These are phyloP conservation scores for Clitopilus hobsonii DNA, from an alignment of 768 basidiomycete species.

Conservation along the genomic window DNA sequence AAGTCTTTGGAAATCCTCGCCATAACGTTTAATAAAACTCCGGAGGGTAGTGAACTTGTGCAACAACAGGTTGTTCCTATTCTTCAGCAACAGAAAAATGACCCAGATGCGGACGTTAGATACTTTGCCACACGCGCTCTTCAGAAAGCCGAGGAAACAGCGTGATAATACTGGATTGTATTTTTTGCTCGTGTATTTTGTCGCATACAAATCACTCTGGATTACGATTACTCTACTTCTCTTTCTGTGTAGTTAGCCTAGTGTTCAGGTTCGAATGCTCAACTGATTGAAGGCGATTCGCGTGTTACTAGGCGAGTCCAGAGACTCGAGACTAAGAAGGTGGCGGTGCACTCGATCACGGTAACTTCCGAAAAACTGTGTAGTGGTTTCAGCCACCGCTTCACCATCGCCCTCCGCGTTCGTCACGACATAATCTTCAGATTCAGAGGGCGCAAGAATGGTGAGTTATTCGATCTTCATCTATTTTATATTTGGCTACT, in stretches of 20 bases:
- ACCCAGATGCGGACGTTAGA: conserved; percentile 93
- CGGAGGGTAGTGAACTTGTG: conserved; percentile 74
- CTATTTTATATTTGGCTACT: too few relatives aligned
- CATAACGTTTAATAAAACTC: conserved; percentile 51
- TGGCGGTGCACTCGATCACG: conserved; percentile 22
- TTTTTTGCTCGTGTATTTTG: neutral
- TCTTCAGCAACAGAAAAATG: conserved; percentile 81
- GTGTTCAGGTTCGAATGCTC: neutral
- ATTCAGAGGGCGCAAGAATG: conserved; percentile 20
- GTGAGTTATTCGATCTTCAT: conserved; percentile 4
- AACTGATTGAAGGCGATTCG: neutral
- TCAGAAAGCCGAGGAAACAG: conserved; percentile 38
- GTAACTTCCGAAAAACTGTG: conserved; percentile 39
- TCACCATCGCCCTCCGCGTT: conserved; percentile 23
- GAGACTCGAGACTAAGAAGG: too few relatives aligned
- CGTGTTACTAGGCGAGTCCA: too few relatives aligned
- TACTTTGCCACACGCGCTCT: conserved; percentile 86
- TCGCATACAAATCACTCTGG: neutral
- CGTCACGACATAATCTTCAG: conserved; percentile 36
- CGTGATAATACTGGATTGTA: neutral
- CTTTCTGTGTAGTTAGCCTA: neutral
- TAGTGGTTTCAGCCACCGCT: conserved; percentile 34
- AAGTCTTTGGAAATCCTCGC: conserved; percentile 92
- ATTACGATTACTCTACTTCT: neutral
- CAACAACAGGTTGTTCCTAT: conserved; percentile 74